Evolutionary conservation across 768 basidiomycete genomes (phyloP).

Genomic region (Leccinum barrowsii): DNA sequence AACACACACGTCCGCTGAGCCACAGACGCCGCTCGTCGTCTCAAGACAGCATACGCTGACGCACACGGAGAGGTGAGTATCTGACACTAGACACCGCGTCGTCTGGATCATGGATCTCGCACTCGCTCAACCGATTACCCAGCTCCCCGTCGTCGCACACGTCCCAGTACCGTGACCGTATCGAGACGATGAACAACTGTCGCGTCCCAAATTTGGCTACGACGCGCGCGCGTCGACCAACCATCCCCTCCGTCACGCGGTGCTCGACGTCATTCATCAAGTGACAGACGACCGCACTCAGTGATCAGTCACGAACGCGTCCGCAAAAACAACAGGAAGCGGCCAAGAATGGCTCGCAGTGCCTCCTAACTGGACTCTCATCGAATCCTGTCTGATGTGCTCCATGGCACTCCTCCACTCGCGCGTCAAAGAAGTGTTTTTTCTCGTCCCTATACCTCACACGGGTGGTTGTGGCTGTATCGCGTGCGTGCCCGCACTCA

Average conservation of each 20-base stretch:
- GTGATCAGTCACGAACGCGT: background rate
- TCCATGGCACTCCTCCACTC: slow-evolving; percentile 95
- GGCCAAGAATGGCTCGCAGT: slow-evolving; percentile 65
- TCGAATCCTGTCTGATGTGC: slow-evolving; percentile 97
- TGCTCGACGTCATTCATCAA: slow-evolving; percentile 68
- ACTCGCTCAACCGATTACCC: background rate
- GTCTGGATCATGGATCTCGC: background rate
- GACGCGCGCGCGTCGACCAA: slow-evolving; percentile 67
- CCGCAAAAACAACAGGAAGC: slow-evolving; percentile 12
- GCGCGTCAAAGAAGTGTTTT: slow-evolving; percentile 84
- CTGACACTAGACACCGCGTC: too few relatives aligned
- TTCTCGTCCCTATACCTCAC: slow-evolving; percentile 63
- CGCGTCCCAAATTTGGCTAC: slow-evolving; percentile 46
- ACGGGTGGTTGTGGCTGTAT: slow-evolving; percentile 87
- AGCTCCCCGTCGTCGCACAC: slow-evolving; percentile 77
- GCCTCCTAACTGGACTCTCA: slow-evolving; percentile 83
- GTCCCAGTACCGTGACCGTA: slow-evolving; percentile 50
- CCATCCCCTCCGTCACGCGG: slow-evolving; percentile 86
- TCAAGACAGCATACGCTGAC: too few relatives aligned
- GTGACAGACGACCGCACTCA: slow-evolving; percentile 55
- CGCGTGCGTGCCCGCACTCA: slow-evolving; percentile 72
- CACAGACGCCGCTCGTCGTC: too few relatives aligned
- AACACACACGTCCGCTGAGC: too few relatives aligned
- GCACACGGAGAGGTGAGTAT: too few relatives aligned
- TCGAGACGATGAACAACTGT: slow-evolving; percentile 26